Base-by-base conservation (phyloP, 352 stramenopile species). In the Phytopythium aichiense region DNA sequence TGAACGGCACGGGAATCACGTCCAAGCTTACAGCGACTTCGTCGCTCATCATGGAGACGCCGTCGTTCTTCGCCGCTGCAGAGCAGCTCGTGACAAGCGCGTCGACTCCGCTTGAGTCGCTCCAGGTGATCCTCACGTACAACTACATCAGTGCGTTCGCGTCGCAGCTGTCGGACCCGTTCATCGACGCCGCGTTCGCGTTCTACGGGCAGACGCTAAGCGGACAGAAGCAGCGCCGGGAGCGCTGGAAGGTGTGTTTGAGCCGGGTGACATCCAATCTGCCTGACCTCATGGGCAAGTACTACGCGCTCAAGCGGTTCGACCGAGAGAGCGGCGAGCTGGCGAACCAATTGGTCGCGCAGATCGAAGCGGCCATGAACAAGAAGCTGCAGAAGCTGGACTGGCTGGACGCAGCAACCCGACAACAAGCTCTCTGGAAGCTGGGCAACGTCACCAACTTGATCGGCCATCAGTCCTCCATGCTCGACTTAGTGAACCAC, bases 271-370 rank as follows among this genome's bases (percentile, higher is more conserved):
- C 64, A 0, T 38, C 61, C 20, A 72, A 66, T 20, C 88, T 93
- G 38, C 84, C 84, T 1, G 65, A 79, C 20, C 63, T 91, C n/a
- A 72, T 90, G 22, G 92, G 91, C 45, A 96, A 98, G 63, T 84
- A 98, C 45, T 98, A 92, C 61, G 95, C 91, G 37, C 76, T 93
- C 33, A 83, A 91, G 63, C 88, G 90, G 35, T 98, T 98, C 70
- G 87, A 97, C 66, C 57, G 78, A 18, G 68, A 74, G 8, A 89
- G 81, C 60, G 94, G 98, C 60, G 65, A 78, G 48, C 67, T 77
- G 22, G 91, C 94, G 15, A 79, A 92, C 52, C 73, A 86, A 8
- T 86, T 98, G 58, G 92, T 98, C 6, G 69, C 86, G 28, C 81
- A 81, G 51, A 77, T 98, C 18, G 85, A 97, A 50, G 52, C 73